A percentile compares a stretch with the other conserved stretches of the same genome.
Evolutionary conservation across 1,139 yeast species (phyloP).

Genomic region (Arxiozyma slooffiae): DNA sequence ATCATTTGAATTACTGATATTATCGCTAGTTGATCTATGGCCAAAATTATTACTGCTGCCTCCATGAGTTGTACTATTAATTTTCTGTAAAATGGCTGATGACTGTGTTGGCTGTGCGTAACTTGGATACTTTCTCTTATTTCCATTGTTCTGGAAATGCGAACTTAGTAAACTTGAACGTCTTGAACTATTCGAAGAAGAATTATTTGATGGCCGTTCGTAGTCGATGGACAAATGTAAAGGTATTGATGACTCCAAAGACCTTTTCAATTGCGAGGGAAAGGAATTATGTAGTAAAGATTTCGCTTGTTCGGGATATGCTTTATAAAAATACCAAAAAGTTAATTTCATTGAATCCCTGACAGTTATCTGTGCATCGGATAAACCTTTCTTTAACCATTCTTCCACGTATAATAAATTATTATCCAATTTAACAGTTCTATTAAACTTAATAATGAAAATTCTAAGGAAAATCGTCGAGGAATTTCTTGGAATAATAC

Average conservation of each 20-base stretch:
- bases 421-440: conserved; percentile 31
- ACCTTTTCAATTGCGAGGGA: conserved; percentile 38
- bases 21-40: conserved; percentile 16
- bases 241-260: conserved; percentile 51
- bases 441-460: conserved; percentile 41
- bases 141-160: conserved; percentile 5
- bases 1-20: conserved; percentile 4
- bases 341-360: conserved; percentile 66
- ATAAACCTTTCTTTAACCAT: conserved; percentile 49
- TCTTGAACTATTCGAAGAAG: conserved; percentile 12
- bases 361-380: conserved; percentile 75
- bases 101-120: conserved; percentile 29
- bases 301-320: conserved; percentile 39
- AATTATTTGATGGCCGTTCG: conserved; percentile 7
- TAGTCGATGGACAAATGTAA: conserved; percentile 24
- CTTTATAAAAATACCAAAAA: conserved; percentile 57
- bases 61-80: conserved; percentile 6
- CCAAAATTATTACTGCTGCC: conserved; percentile 6
- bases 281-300: conserved; percentile 33
- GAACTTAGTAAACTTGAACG: conserved; percentile 11
- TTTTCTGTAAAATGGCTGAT: conserved; percentile 13
- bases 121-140: conserved; percentile 22
- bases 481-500: conserved; percentile 57
- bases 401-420: conserved; percentile 42
- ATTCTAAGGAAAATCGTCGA: conserved; percentile 66